A percentile compares a stretch with the other conserved stretches of the same genome.
phyloP scores from a whole-genome alignment of 106 monocot genomes.

The Dendrobium chrysotoxum region DNA sequence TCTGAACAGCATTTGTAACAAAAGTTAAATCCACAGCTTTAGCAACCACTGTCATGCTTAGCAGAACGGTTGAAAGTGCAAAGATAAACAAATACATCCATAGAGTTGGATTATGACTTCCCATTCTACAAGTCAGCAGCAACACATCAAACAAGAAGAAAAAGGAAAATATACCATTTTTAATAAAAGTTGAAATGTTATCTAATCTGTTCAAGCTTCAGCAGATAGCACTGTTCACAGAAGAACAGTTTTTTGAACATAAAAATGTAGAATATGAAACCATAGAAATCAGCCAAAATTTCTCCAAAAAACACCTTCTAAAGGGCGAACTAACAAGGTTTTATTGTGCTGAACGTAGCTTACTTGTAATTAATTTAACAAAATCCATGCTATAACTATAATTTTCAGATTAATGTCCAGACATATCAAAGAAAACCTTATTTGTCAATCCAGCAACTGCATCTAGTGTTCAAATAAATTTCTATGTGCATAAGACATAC shows the following conservation, averaged over 20 bases:
- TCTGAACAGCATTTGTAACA: conserved; percentile 20
- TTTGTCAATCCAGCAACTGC: not conserved
- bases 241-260: not conserved
- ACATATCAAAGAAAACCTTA: not conserved
- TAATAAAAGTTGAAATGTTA: not conserved
- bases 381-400: not conserved
- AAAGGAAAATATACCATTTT: not conserved
- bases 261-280: no score
- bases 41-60: conserved; percentile 1
- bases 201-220: not conserved
- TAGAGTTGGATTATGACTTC: not conserved
- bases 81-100: conserved; percentile 10
- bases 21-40: conserved; percentile 15
- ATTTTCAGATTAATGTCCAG: no score
- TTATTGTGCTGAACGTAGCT: not conserved
- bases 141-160: not conserved
- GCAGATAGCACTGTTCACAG: not conserved
- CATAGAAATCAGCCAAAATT: no score
- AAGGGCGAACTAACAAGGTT: not conserved
- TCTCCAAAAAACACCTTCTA: no score
- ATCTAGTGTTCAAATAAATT: not conserved
- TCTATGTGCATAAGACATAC: not conserved
- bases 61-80: not conserved
- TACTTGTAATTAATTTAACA: not conserved
- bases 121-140: conserved; percentile 3